Evolutionary conservation across 2,329 filamentous ascomycete genomes (phyloP).

Genomic region (Parafenestella ontariensis): DNA sequence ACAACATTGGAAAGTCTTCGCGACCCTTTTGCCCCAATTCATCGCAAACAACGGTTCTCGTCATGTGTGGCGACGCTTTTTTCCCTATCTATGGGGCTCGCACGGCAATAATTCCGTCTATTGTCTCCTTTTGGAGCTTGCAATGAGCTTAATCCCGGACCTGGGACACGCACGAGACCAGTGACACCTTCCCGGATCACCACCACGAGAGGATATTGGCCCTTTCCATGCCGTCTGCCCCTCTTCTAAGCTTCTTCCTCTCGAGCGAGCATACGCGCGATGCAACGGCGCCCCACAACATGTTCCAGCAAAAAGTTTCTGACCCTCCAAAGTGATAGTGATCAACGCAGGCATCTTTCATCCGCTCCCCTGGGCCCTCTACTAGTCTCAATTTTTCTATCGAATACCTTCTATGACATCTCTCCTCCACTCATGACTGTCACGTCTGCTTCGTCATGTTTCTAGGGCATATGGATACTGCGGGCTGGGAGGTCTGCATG

Average conservation of each 20-base stretch:
- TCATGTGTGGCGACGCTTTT: not conserved
- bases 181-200: not conserved
- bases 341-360: slow-evolving; percentile 19
- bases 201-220: not conserved
- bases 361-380: slow-evolving; percentile 18
- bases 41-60: not conserved
- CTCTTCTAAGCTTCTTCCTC: not conserved
- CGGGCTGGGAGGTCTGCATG: slow-evolving; percentile 32
- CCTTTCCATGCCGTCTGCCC: not conserved
- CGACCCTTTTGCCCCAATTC: not conserved
- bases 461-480: slow-evolving; percentile 15
- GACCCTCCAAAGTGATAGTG: not conserved
- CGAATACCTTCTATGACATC: slow-evolving; percentile 12
- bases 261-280: not conserved
- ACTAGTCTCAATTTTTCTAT: slow-evolving; percentile 18
- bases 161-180: not conserved
- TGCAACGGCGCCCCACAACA: not conserved
- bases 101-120: not conserved
- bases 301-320: slow-evolving; percentile 1
- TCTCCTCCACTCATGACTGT: not conserved
- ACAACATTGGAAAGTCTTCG: slow-evolving; percentile 2
- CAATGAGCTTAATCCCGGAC: too few species aligned
- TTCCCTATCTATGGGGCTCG: not conserved
- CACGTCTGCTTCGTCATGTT: slow-evolving; percentile 3
- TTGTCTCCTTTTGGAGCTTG: too few species aligned